A percentile compares a stretch with the other conserved stretches of the same genome.
phyloP scores from a whole-genome alignment of 2,329 filamentous ascomycete species.

The Hawksworthiomyces lignivorus region DNA sequence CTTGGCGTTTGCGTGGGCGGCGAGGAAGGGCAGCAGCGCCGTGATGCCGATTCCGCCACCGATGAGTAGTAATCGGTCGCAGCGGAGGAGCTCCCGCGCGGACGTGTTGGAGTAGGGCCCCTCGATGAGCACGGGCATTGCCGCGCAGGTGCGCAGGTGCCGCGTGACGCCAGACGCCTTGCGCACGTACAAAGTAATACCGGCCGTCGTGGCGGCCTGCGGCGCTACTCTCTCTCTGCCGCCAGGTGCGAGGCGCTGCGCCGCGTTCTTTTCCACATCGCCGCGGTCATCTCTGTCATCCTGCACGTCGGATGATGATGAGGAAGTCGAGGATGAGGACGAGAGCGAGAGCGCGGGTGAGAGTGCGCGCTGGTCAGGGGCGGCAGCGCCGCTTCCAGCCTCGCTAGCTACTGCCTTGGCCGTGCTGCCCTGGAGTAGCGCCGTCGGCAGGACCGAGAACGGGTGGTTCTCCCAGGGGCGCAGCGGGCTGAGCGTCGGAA shows the following conservation, averaged over 20 bases:
- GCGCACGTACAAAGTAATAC: constrained; percentile 29
- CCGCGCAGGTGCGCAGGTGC: constrained; percentile 17
- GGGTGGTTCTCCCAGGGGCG: constrained; percentile 47
- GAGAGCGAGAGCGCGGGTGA: too few relatives aligned
- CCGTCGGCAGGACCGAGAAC: constrained; percentile 35
- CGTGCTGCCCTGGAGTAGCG: constrained; percentile 12
- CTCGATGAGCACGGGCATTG: constrained; percentile 30
- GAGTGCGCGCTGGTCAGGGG: too few relatives aligned
- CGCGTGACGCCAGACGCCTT: constrained; percentile 29
- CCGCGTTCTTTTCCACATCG: background rate
- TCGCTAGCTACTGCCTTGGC: background rate
- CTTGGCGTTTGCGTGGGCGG: constrained; percentile 27
- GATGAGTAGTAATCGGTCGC: constrained; percentile 33
- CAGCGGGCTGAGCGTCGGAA: constrained; percentile 34
- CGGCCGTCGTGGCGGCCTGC: constrained; percentile 7
- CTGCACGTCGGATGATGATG: too few relatives aligned
- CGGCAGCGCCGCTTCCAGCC: too few relatives aligned
- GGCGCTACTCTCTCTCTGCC: too few relatives aligned
- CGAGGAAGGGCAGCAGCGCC: constrained; percentile 28
- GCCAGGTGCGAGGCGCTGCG: too few relatives aligned
- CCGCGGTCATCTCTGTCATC: background rate
- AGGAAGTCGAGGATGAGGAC: too few relatives aligned
- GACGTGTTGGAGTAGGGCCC: constrained; percentile 28
- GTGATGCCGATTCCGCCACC: constrained; percentile 43
- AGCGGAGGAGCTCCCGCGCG: constrained; percentile 18